A percentile compares a stretch with the other conserved stretches of the same genome.
Evolutionary conservation across 2,329 filamentous ascomycete genomes (phyloP).

Genomic region (Penicillium olsonii): DNA sequence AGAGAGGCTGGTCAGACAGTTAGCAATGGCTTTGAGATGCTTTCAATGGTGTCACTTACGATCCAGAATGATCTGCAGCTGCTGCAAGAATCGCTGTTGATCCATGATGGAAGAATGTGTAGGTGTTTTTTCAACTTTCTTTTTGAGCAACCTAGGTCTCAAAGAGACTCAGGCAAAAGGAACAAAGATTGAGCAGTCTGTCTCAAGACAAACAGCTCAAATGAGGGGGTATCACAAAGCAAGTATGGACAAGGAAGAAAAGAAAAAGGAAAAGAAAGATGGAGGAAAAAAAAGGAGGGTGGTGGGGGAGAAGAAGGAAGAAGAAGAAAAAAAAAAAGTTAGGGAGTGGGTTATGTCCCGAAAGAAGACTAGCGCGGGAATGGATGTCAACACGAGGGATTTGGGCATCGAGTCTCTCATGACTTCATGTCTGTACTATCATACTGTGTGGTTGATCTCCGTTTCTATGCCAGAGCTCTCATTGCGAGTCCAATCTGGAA

Average conservation of each 20-base stretch:
- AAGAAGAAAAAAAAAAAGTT: slow-evolving; percentile 24
- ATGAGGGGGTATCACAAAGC: slow-evolving; percentile 36
- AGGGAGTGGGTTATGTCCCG: slow-evolving; percentile 17
- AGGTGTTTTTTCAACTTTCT: slow-evolving; percentile 12
- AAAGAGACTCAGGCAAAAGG: slow-evolving; percentile 13
- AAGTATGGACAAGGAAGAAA: slow-evolving; percentile 20
- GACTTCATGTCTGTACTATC: background rate
- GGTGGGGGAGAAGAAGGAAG: slow-evolving; percentile 17
- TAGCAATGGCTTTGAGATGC: slow-evolving; percentile 12
- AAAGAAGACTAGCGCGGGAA: slow-evolving; percentile 21
- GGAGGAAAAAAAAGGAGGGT: slow-evolving; percentile 23
- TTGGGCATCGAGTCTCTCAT: slow-evolving; percentile 3
- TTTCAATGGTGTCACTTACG: slow-evolving; percentile 59
- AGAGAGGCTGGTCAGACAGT: slow-evolving; percentile 70
- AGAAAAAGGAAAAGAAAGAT: slow-evolving; percentile 22
- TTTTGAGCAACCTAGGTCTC: slow-evolving; percentile 12
- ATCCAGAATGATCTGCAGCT: slow-evolving; percentile 84
- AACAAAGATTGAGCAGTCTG: slow-evolving; percentile 32
- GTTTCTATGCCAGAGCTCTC: no score
- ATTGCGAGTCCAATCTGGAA: no score
- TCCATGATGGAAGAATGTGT: slow-evolving; percentile 60
- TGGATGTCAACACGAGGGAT: slow-evolving; percentile 9
- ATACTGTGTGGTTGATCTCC: no score
- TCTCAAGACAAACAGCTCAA: slow-evolving; percentile 32
- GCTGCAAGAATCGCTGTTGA: slow-evolving; percentile 78